These are phyloP conservation scores for Gossypioides kirkii DNA, from an alignment of 345 rosid species.

Conservation along the genomic window DNA sequence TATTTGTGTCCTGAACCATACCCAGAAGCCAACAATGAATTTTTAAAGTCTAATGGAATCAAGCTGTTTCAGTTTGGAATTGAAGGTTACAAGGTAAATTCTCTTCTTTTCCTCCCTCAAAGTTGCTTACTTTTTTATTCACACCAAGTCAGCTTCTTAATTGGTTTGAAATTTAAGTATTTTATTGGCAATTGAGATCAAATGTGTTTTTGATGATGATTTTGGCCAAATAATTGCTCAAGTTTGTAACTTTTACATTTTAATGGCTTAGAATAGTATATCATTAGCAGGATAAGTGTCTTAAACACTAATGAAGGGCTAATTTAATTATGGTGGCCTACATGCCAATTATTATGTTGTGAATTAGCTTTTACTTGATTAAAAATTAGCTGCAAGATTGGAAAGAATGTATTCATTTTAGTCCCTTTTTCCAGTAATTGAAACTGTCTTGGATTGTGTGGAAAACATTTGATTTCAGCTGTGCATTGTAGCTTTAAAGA, in stretches of 20 bases:
- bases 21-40: constrained; percentile 66
- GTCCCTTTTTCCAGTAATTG: not conserved
- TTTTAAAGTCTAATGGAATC: constrained; percentile 77
- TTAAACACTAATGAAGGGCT: not conserved
- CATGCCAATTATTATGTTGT: constrained; percentile 4
- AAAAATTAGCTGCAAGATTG: not conserved
- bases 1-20: constrained; percentile 89
- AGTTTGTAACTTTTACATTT: not conserved
- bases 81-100: constrained; percentile 72
- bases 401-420: not conserved
- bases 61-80: constrained; percentile 86
- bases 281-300: not conserved
- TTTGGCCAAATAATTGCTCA: not conserved
- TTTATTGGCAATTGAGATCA: not conserved
- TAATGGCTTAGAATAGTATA: not conserved
- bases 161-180: not conserved
- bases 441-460: not conserved
- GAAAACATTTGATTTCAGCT: not conserved
- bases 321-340: not conserved
- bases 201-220: not conserved
- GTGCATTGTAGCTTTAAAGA: not conserved
- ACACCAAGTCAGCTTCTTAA: not conserved
- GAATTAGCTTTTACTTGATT: not conserved
- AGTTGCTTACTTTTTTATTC: not conserved
- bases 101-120: not conserved